phyloP scores from a whole-genome alignment of 2,329 filamentous ascomycete species.

The Acarospora socialis region DNA sequence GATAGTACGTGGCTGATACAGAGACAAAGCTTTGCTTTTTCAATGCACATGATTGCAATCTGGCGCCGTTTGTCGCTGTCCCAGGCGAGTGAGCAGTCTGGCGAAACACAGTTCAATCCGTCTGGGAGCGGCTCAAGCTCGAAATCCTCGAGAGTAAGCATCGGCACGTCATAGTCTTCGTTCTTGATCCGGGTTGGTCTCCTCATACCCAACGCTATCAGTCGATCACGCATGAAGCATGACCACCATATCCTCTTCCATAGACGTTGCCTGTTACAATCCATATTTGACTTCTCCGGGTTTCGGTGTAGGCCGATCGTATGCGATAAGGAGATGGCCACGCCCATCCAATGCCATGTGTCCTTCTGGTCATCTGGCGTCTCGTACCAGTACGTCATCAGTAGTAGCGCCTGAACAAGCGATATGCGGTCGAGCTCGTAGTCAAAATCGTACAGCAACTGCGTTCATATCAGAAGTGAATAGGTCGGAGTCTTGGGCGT shows the following conservation, averaged over 20 bases:
- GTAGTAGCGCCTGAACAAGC: constrained; percentile 71
- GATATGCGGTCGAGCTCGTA: constrained; percentile 83
- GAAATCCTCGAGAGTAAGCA: constrained; percentile 75
- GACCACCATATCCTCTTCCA: constrained; percentile 99
- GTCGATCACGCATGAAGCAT: constrained; percentile 84
- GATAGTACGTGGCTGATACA: constrained; percentile 81
- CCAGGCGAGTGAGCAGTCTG: constrained; percentile 55
- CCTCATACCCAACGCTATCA: constrained; percentile 87
- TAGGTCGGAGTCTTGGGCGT: constrained; percentile 1
- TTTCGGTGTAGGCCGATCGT: constrained; percentile 88
- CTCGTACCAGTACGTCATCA: constrained; percentile 98
- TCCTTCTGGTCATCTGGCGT: constrained; percentile 95
- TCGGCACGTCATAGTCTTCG: constrained; percentile 85
- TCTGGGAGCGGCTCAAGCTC: constrained; percentile 57
- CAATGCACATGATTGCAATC: constrained; percentile 76
- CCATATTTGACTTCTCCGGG: constrained; percentile 63
- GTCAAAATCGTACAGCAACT: constrained; percentile 88
- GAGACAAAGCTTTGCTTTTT: constrained; percentile 78
- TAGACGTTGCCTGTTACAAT: constrained; percentile 56
- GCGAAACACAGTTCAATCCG: constrained; percentile 51
- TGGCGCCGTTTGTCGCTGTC: constrained; percentile 61
- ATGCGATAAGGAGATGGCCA: constrained; percentile 81
- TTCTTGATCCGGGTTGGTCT: constrained; percentile 84
- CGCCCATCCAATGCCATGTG: constrained; percentile 98
- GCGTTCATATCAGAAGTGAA: constrained; percentile 8